Conservation (phyloP, 306 rosid species). For the Pyrus pyrifolia region DNA sequence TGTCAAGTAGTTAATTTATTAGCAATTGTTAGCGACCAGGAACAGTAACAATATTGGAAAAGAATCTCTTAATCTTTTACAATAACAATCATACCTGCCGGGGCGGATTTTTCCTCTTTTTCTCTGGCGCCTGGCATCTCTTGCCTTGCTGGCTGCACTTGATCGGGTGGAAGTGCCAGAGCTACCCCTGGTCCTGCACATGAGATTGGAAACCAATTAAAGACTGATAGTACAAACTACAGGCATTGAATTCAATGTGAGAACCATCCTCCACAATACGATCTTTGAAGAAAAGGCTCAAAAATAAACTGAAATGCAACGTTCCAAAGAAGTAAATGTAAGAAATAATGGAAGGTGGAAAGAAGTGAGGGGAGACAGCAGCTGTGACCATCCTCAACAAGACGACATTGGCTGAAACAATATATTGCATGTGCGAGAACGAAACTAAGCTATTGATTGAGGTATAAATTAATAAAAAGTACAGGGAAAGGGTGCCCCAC, state of each 20-base stretch:
- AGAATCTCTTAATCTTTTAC: neutral
- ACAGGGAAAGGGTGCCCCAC: neutral
- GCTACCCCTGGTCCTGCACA: constrained; percentile 67
- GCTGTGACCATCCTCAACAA: too few relatives aligned
- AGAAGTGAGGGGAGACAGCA: neutral
- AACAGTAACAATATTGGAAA: neutral
- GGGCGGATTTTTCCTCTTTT: constrained; percentile 95
- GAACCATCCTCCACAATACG: neutral
- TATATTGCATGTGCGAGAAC: too few relatives aligned
- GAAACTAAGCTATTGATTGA: too few relatives aligned
- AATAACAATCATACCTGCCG: constrained; percentile 60
- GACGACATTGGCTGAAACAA: too few relatives aligned
- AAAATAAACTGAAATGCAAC: neutral
- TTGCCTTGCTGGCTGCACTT: constrained; percentile 69
- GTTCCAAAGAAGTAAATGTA: neutral
- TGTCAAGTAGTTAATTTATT: constrained; percentile 13
- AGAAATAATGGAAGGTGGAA: neutral
- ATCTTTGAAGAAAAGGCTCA: neutral
- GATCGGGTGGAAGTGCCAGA: constrained; percentile 55
- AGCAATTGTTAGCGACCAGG: neutral
- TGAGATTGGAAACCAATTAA: constrained; percentile 15
- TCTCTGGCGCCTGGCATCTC: constrained; percentile 77
- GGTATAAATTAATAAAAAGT: neutral
- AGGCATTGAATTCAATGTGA: neutral
- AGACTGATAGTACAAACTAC: neutral